Evolutionary conservation across 164 flowering plant species (phyloP), one percentile per base, ranked within the genome.

Genomic region (Umbellularia californica): DNA sequence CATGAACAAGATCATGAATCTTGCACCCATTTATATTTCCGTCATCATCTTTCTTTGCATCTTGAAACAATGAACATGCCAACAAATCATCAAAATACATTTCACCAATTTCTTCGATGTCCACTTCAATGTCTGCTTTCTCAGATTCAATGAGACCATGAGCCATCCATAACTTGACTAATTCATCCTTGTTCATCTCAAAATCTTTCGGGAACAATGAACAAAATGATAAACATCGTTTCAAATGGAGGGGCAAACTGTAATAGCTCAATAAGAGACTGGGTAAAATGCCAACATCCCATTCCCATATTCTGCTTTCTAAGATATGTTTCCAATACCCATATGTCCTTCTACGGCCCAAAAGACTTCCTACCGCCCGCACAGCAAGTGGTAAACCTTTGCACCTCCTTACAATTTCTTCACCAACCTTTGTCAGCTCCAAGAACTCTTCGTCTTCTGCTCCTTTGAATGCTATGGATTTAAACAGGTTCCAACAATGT

Each of bases 121-220:
- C 66, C 7, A 13, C 58, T 12, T 41, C 47, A 41, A 41, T 5
- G 47, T 41, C 47, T 41, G 47, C 47, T 41, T 17, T 19, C n/a
- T 28, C 17, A 15, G 5, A 2, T 10, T 15, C 23, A 7, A 75
- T 55, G 52, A 75, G 58, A 20, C 47, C 73, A 70, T 73, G 67
- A 22, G 72, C 77, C 35, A 69, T 58, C 77, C 77, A 75, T 27
- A 28, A n/a, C 19, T 28, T 69, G 58, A 30, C 28, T 51, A 75
- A 30, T 11, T 25, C 19, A 28, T 28, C 19, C 12, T 25, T 14
- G 23, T 68, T 5, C 2, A 75, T 69, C 25, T n/a, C 3, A 4
- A 2, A 19, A 27, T 69, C 50, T 24, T 58, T 60, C 2, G 72
- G 77, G 15, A 75, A 69, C 27, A 75, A 2, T 3, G 58, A 75